A percentile compares a stretch with the other conserved stretches of the same genome.
These are phyloP conservation scores for Actinomucor elegans DNA, from an alignment of 371 early-diverging fungal species.

Conservation along the genomic window DNA sequence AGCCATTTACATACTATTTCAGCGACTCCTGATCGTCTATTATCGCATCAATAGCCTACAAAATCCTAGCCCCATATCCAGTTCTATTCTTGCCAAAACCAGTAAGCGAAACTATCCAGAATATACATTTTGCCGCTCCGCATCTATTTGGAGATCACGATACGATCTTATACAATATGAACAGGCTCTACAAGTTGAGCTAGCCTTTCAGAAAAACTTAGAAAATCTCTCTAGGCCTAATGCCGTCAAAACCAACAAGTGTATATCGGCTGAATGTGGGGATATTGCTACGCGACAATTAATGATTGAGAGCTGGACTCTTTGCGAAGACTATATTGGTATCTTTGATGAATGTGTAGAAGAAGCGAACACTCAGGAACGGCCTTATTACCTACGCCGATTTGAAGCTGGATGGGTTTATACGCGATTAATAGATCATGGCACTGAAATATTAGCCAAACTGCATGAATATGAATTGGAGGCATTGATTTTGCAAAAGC, in stretches of 20 bases:
- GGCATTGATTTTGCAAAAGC: constrained; percentile 50
- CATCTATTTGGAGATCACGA: constrained; percentile 50
- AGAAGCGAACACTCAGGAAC: constrained; percentile 9
- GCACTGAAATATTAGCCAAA: constrained; percentile 54
- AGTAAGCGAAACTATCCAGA: constrained; percentile 59
- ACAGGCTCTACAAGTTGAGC: constrained; percentile 41
- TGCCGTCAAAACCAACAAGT: constrained; percentile 3
- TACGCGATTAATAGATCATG: constrained; percentile 61
- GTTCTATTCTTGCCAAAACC: constrained; percentile 57
- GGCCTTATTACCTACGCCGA: constrained; percentile 43
- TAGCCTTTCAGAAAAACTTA: constrained; percentile 30
- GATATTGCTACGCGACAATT: constrained; percentile 12
- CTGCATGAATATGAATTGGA: constrained; percentile 62
- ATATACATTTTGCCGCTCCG: constrained; percentile 52
- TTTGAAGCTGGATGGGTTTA: constrained; percentile 69
- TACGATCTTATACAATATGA: constrained; percentile 59
- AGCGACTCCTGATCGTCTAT: constrained; percentile 54
- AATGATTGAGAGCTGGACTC: constrained; percentile 22
- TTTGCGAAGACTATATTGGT: constrained; percentile 42
- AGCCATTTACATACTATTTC: constrained; percentile 30
- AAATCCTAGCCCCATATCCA: constrained; percentile 39
- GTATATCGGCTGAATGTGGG: constrained; percentile 5
- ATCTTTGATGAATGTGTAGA: constrained; percentile 42
- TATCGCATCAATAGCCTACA: constrained; percentile 38
- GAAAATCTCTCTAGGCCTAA: constrained; percentile 21